Percentiles rank a stretch among this genome's conserved stretches.
These are phyloP conservation scores for Croton setiger DNA, from an alignment of 441 rosid genomes.

Conservation along the genomic window DNA sequence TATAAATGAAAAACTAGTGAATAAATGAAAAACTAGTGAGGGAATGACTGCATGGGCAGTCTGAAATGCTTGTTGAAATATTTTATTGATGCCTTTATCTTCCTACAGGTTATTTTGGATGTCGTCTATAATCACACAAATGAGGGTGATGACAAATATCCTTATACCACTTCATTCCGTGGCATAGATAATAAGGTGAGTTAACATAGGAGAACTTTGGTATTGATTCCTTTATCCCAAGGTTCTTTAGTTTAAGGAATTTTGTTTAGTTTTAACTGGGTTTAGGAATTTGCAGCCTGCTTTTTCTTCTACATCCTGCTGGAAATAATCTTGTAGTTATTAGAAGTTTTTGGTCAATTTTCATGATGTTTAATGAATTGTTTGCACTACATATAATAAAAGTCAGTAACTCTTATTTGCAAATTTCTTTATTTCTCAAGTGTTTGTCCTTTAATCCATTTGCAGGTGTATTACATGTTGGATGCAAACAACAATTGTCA, in stretches of 20 bases:
- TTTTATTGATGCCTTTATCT: conserved; percentile 13
- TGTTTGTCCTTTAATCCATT: conserved; percentile 14
- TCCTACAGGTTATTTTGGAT: conserved; percentile 82
- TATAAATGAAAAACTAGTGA: not conserved
- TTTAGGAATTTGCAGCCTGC: not conserved
- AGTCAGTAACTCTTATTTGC: not conserved
- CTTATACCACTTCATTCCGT: conserved; percentile 89
- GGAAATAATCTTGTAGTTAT: not conserved
- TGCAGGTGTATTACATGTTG: conserved; percentile 91
- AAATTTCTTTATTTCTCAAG: conserved; percentile 1
- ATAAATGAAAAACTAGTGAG: not conserved
- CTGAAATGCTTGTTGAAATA: conserved; percentile 2
- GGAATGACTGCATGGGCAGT: not conserved
- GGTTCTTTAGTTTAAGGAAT: conserved; percentile 1
- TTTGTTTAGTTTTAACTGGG: not conserved
- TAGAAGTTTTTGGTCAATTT: not conserved
- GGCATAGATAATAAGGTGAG: conserved; percentile 91
- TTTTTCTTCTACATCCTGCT: not conserved
- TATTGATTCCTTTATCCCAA: not conserved
- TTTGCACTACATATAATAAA: not conserved
- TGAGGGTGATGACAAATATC: conserved; percentile 82
- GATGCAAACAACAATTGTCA: conserved; percentile 51
- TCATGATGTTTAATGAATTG: not conserved
- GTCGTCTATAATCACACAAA: conserved; percentile 96
- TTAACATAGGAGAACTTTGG: not conserved